A percentile compares a stretch with the other conserved stretches of the same genome.
phyloP scores from a whole-genome alignment of 2,329 filamentous ascomycete species.

The Colletotrichum sansevieriae region DNA sequence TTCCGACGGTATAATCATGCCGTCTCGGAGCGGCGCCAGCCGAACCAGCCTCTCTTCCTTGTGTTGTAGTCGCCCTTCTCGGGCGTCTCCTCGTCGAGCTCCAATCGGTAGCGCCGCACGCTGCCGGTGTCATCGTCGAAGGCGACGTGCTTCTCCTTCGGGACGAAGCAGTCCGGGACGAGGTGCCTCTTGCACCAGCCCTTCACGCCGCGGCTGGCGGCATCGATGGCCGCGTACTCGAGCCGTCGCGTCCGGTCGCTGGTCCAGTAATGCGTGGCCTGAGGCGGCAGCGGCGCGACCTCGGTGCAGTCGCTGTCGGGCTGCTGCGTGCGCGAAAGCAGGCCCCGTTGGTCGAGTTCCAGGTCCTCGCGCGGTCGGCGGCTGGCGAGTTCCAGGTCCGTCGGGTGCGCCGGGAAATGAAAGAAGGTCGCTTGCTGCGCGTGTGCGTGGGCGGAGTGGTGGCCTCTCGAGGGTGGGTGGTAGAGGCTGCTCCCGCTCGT shows the following conservation, averaged over 20 bases:
- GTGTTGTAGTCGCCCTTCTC: slow-evolving; percentile 26
- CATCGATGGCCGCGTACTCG: slow-evolving; percentile 77
- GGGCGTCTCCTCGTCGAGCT: slow-evolving; percentile 52
- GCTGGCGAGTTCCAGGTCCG: slow-evolving; percentile 50
- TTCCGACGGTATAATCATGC: slow-evolving; percentile 1
- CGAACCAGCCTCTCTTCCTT: slow-evolving; percentile 28
- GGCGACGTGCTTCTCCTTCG: slow-evolving; percentile 61
- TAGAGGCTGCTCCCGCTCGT: slow-evolving; percentile 35
- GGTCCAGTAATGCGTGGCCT: slow-evolving; percentile 76
- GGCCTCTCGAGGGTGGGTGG: slow-evolving; percentile 31
- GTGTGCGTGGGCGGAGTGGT: slow-evolving; percentile 31
- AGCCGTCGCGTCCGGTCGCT: slow-evolving; percentile 72
- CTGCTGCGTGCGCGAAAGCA: slow-evolving; percentile 14
- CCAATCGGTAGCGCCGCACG: slow-evolving; percentile 72
- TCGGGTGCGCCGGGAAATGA: slow-evolving; percentile 59
- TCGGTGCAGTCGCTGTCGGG: slow-evolving; percentile 43
- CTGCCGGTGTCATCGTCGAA: slow-evolving; percentile 75
- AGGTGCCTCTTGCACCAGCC: slow-evolving; percentile 71
- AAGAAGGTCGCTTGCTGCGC: slow-evolving; percentile 58
- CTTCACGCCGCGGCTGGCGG: slow-evolving; percentile 69
- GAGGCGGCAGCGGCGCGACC: slow-evolving; percentile 58
- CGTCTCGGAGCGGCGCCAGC: slow-evolving; percentile 33
- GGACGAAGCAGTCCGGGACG: slow-evolving; percentile 72
- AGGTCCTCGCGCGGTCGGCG: slow-evolving; percentile 27
- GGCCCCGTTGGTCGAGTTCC: slow-evolving; percentile 43